These are phyloP conservation scores for Hysterangium stoloniferum DNA, from an alignment of 768 basidiomycete genomes.

Conservation along the genomic window DNA sequence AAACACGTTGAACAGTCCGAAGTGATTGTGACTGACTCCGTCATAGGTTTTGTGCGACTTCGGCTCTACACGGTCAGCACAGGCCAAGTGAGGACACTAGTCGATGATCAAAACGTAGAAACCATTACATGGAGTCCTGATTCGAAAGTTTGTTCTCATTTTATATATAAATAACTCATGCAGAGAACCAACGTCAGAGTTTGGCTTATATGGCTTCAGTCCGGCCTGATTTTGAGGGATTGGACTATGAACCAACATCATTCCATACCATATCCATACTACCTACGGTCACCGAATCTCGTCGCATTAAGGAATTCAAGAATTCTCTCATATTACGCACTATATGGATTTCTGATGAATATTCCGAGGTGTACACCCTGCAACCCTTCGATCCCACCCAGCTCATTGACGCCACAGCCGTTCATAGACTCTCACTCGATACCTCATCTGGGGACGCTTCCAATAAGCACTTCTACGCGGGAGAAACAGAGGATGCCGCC, in stretches of 20 bases:
- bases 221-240: slow-evolving; percentile 6
- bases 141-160: slow-evolving; percentile 4
- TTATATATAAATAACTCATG: not conserved
- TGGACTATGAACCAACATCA: not conserved
- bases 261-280: not conserved
- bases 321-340: not conserved
- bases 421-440: too few species aligned
- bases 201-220: not conserved
- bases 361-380: slow-evolving; percentile 1
- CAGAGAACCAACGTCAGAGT: not conserved
- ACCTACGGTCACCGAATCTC: too few species aligned
- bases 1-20: too few species aligned
- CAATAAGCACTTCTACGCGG: not conserved
- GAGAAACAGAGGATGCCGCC: not conserved
- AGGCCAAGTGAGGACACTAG: slow-evolving; percentile 1
- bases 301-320: not conserved
- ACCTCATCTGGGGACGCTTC: not conserved
- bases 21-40: too few species aligned
- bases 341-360: not conserved
- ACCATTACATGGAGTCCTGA: slow-evolving; percentile 4
- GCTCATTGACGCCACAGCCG: not conserved
- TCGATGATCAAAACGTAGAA: not conserved
- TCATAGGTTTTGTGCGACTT: not conserved
- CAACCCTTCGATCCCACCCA: not conserved
- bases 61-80: slow-evolving; percentile 4